Base-by-base conservation (phyloP, 1,284 basidiomycete genomes). In the Naganishia liquefaciens region DNA sequence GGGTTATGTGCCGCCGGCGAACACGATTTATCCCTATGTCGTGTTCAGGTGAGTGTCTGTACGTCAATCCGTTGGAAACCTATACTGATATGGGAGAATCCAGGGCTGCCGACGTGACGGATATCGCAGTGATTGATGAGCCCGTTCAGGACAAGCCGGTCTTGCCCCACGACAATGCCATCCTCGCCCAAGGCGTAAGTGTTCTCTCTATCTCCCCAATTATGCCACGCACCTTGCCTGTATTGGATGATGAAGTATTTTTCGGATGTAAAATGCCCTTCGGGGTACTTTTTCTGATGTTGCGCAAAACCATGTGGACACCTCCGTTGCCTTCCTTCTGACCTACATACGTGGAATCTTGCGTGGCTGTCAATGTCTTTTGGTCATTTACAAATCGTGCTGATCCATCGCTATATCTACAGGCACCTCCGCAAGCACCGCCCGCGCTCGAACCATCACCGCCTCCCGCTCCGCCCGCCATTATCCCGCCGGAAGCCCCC, bases 21-120 rank as follows among this genome's bases (percentile, higher is more conserved):
- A 76, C 25, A 75, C 74, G 42, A 73, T 77, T 15, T 80, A 78
- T 61, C 77, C 77, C 85, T 90, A 79, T 81, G 87, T 82, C 43
- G 69, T 77, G 57, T 77, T 77, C 69, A 70, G 55, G 63, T 65
- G 40, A 44, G 63, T 60, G 2, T 39, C 19, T 39, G 15, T 37
- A 5, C 21, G 13, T 23, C 17, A 10, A 37, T 5, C 5, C 43
- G 6, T 39, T 33, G 3, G 27, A n/a, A 19, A 10, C 21, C 21
- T 15, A 23, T 51, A n/a, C 15, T 49, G 33, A 37, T 9, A 3
- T 13, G n/a, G n/a, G n/a, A n/a, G 5, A 5, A 33, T n/a, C 3
- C 44, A 65, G 75, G 15, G 78, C 78, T 7, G 73, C 76, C 21
- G 78, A 80, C 62, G 78, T 80, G 37, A 75, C 77, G 61, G 77